Evolutionary conservation across 768 basidiomycete genomes (phyloP).

Genomic region (Coprinellus micaceus): DNA sequence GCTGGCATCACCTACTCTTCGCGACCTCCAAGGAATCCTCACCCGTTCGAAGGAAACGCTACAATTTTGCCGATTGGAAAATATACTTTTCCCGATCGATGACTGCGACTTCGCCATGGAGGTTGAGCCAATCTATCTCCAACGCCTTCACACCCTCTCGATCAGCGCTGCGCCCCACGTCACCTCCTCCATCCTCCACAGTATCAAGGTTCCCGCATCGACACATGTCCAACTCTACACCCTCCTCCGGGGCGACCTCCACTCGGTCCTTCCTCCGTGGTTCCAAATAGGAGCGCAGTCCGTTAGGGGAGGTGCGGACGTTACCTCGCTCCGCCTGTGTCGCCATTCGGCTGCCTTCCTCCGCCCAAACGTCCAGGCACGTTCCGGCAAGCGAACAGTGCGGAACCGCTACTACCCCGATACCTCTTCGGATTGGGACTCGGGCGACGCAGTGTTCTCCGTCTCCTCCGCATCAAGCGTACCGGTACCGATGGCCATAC

Average conservation of each 20-base stretch:
- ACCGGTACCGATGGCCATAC: conserved; percentile 15
- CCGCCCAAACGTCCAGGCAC: not conserved
- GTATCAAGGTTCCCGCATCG: conserved; percentile 17
- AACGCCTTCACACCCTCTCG: conserved; percentile 26
- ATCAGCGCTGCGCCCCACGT: conserved; percentile 24
- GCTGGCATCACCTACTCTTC: conserved; percentile 30
- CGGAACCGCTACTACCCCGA: not conserved
- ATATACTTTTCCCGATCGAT: conserved; percentile 17
- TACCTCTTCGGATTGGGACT: conserved; percentile 19
- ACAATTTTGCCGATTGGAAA: conserved; percentile 30
- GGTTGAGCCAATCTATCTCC: conserved; percentile 16
- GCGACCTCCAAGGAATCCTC: conserved; percentile 32
- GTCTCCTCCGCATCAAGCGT: conserved; percentile 22
- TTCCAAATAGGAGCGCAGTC: conserved; percentile 6
- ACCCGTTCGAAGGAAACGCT: conserved; percentile 27
- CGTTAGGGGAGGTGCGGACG: not conserved
- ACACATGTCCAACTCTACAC: conserved; percentile 29
- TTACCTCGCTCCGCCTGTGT: conserved; percentile 17
- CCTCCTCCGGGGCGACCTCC: conserved; percentile 23
- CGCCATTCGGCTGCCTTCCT: conserved; percentile 23
- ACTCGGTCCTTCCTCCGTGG: conserved; percentile 27
- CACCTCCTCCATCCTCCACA: conserved; percentile 25
- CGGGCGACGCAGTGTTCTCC: conserved; percentile 15
- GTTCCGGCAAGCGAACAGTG: not conserved
- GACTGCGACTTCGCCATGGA: not conserved